Percentiles rank a stretch among this genome's conserved stretches.
Evolutionary conservation across 768 basidiomycete species (phyloP).

Genomic region (Boletus sp.): DNA sequence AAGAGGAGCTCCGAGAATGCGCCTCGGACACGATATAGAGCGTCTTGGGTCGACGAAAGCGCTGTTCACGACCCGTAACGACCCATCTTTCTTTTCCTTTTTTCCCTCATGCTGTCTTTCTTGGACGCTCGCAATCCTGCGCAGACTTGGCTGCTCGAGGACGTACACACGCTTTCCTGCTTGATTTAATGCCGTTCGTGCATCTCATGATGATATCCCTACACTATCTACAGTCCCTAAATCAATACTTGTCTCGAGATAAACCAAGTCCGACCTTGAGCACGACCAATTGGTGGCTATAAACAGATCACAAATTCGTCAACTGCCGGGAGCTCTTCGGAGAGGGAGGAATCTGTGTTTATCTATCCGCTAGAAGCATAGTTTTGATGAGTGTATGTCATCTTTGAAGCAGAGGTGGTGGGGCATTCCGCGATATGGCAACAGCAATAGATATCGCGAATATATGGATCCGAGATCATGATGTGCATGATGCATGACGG

Average conservation of each 20-base stretch:
- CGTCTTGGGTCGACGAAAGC: background rate
- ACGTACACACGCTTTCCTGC: background rate
- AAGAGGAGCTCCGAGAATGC: constrained; percentile 56
- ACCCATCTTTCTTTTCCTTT: background rate
- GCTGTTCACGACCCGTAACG: constrained; percentile 10
- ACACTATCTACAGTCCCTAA: constrained; percentile 21
- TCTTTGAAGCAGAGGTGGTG: background rate
- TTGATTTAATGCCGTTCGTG: constrained; percentile 10
- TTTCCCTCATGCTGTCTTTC: constrained; percentile 3
- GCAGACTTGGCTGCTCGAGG: constrained; percentile 6
- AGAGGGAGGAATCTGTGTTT: no score
- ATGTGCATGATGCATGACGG: background rate
- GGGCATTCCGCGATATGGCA: background rate
- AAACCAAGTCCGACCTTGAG: background rate
- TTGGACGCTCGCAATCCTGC: constrained; percentile 2
- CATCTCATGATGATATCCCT: constrained; percentile 28
- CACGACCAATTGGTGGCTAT: background rate
- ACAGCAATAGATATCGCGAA: background rate
- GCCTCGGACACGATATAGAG: constrained; percentile 14
- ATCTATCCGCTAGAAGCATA: background rate
- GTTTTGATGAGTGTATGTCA: no score
- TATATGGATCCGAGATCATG: background rate
- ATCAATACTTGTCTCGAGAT: constrained; percentile 2
- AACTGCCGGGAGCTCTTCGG: background rate
- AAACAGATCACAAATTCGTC: background rate